A percentile compares a stretch with the other conserved stretches of the same genome.
phyloP scores from a whole-genome alignment of 768 basidiomycete species.

The Suillus subalutaceus region DNA sequence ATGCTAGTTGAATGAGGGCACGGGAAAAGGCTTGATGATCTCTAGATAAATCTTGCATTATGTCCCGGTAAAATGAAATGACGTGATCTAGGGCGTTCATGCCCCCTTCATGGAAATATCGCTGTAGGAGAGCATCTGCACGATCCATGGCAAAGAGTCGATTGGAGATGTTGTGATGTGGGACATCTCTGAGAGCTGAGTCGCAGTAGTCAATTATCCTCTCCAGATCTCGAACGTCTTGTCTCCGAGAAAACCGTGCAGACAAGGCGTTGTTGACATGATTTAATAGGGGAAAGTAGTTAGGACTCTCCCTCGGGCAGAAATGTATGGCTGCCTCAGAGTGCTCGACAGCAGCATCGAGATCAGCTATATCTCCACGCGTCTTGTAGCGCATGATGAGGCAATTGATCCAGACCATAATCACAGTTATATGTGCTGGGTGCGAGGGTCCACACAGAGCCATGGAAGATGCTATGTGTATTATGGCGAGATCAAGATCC shows the following conservation, averaged over 20 bases:
- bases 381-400: constrained; percentile 20
- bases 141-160: constrained; percentile 14
- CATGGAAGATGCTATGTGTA: constrained; percentile 19
- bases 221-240: constrained; percentile 21
- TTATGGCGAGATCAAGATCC: constrained; percentile 23
- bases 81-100: constrained; percentile 12
- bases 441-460: constrained; percentile 14
- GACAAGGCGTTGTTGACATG: constrained; percentile 6
- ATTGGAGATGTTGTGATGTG: not conserved
- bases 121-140: constrained; percentile 20
- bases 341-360: constrained; percentile 17
- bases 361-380: constrained; percentile 20
- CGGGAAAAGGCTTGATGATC: constrained; percentile 17
- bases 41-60: constrained; percentile 15
- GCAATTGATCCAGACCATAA: constrained; percentile 7
- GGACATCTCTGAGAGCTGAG: constrained; percentile 15
- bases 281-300: not conserved
- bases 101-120: constrained; percentile 15
- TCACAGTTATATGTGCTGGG: constrained; percentile 4
- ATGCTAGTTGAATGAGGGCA: constrained; percentile 18
- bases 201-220: constrained; percentile 26
- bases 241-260: constrained; percentile 11
- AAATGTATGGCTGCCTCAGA: constrained; percentile 22
- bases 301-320: constrained; percentile 3
- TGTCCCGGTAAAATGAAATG: constrained; percentile 19